These are phyloP conservation scores for California macrophylla DNA, from an alignment of 441 rosid species.

Conservation along the genomic window DNA sequence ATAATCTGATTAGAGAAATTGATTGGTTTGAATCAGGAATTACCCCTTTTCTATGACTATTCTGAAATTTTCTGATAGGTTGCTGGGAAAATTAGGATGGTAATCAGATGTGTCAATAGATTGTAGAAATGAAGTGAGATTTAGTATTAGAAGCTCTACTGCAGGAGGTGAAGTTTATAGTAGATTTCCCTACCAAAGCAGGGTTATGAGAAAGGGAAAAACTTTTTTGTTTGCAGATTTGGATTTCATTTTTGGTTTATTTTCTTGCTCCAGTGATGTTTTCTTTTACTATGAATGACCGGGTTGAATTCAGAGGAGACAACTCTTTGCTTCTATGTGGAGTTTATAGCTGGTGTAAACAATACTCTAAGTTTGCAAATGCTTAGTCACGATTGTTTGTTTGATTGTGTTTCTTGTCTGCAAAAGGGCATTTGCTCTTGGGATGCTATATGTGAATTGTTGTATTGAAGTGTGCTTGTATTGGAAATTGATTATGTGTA, in stretches of 20 bases:
- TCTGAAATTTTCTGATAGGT: neutral
- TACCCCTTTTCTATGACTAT: neutral
- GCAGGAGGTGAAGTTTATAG: neutral
- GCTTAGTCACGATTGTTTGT: neutral
- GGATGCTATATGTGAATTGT: neutral
- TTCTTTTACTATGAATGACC: neutral
- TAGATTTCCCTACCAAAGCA: neutral
- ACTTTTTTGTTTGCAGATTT: neutral
- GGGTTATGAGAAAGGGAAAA: neutral
- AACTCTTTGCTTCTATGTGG: neutral
- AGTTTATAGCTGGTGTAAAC: neutral
- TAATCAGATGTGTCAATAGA: neutral
- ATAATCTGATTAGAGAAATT: neutral
- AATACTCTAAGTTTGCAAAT: neutral
- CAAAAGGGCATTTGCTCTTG: neutral
- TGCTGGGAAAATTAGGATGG: neutral
- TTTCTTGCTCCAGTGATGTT: neutral
- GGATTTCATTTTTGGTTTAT: neutral
- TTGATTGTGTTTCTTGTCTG: neutral
- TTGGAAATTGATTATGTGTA: neutral
- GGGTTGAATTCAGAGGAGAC: neutral
- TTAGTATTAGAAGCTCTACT: neutral
- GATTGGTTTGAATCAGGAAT: conserved; percentile 1
- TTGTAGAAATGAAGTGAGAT: neutral
- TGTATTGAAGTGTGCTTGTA: neutral